Evolutionary conservation across 495 filamentous ascomycete species (phyloP).

Genomic region (Pseudomonodictys pantanalensis): DNA sequence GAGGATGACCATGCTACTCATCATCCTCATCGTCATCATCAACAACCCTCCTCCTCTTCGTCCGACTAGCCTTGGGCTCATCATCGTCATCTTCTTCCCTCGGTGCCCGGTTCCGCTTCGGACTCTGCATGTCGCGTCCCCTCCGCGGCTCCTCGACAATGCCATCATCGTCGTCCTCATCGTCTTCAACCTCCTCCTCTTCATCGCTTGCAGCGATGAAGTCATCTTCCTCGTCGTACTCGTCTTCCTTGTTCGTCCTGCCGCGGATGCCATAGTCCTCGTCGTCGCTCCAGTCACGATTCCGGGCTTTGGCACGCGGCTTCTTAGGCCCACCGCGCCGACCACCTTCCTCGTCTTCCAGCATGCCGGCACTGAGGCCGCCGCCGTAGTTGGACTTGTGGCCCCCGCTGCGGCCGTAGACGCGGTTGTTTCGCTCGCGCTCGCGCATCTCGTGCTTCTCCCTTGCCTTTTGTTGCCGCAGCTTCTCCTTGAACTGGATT

Average conservation of each 20-base stretch:
- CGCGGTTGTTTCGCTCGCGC: conserved; percentile 55
- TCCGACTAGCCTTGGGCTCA: conserved; percentile 34
- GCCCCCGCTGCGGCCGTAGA: conserved; percentile 42
- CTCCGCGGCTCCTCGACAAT: conserved; percentile 39
- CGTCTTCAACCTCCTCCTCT: conserved; percentile 56
- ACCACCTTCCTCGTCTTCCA: conserved; percentile 72
- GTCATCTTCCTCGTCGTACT: conserved; percentile 63
- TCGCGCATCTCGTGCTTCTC: conserved; percentile 55
- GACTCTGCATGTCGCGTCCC: conserved; percentile 32
- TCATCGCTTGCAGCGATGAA: conserved; percentile 51
- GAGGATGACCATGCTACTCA: conserved; percentile 19
- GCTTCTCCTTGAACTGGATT: conserved; percentile 37
- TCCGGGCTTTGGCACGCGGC: conserved; percentile 29
- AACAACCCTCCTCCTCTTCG: conserved; percentile 38
- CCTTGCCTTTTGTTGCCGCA: conserved; percentile 18
- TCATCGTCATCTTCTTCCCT: conserved; percentile 28
- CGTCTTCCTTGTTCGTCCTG: conserved; percentile 63
- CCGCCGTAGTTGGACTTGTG: conserved; percentile 45
- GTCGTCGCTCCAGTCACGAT: conserved; percentile 42
- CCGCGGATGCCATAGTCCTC: conserved; percentile 61
- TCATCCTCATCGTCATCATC: conserved; percentile 43
- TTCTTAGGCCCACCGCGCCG: conserved; percentile 41
- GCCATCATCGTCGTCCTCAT: conserved; percentile 52
- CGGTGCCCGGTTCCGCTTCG: conserved; percentile 30
- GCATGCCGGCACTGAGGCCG: conserved; percentile 64